Percentiles rank a stretch among this genome's conserved stretches.
Conservation (phyloP, 169 alveolate genomes). For the Plasmodium chabaudi region DNA sequence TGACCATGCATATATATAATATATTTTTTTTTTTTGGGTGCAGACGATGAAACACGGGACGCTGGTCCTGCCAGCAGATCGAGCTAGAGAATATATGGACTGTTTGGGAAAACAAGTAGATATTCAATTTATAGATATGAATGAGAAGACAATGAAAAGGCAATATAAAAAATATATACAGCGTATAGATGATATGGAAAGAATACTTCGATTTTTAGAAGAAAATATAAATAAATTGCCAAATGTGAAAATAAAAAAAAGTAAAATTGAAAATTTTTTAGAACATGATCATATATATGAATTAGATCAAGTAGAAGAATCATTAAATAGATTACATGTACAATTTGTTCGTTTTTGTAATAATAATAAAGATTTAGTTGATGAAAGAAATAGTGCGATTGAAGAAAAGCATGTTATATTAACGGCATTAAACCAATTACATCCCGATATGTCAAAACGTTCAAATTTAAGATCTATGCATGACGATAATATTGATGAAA, state of each 20-base stretch:
- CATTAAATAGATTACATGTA: constrained; percentile 88
- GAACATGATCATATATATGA: constrained; percentile 87
- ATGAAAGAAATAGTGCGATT: constrained; percentile 90
- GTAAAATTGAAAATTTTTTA: constrained; percentile 87
- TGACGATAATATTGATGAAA: not conserved
- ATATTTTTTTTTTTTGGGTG: not conserved
- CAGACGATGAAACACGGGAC: constrained; percentile 94
- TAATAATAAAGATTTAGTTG: constrained; percentile 85
- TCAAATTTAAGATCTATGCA: constrained; percentile 9
- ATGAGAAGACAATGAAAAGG: constrained; percentile 88
- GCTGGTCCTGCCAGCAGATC: constrained; percentile 92
- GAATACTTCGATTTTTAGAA: constrained; percentile 88
- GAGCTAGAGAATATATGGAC: constrained; percentile 92
- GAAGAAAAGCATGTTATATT: constrained; percentile 87
- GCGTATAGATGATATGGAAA: constrained; percentile 94
- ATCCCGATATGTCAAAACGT: constrained; percentile 38
- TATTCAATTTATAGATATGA: constrained; percentile 92
- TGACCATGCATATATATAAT: not conserved
- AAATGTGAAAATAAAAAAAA: constrained; percentile 83
- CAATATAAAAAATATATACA: constrained; percentile 93
- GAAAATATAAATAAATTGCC: constrained; percentile 88
- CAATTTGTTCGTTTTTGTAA: constrained; percentile 91
- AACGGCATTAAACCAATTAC: constrained; percentile 84
- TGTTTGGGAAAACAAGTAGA: constrained; percentile 89
- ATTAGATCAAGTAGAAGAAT: constrained; percentile 91